Base-by-base conservation (phyloP, 176 grass and related monocot genomes). In the Ensete glaucum region DNA sequence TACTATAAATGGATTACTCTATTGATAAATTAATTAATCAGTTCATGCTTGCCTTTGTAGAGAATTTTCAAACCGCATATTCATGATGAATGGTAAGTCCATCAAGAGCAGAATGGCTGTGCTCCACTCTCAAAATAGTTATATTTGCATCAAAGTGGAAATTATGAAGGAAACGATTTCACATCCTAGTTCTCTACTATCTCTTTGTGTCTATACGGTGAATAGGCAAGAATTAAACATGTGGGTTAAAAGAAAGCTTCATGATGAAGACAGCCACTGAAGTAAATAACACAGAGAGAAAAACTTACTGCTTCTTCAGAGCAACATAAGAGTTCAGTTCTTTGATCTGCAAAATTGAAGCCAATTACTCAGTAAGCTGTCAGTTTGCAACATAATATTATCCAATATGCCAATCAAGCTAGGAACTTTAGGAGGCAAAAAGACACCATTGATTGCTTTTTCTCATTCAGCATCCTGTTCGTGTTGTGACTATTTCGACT, bases 251-350 rank as follows among this genome's bases (percentile, higher is more conserved):
- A 52, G 15, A 43, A 10, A 71, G 27, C 4, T 52, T 71, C 21
- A 50, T 11, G 9, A 43, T 43, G 34, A 43, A 43, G 5, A 27
- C 12, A 17, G 15, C 2, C 14, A 13, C 34, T 43, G 57, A 56
- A 56, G 24, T 14, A 16, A 9, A 54, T 16, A 56, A 27, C 27
- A 34, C 81, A 75, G 56, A 89, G 72, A 73, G 76, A 52, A 22
- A 72, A 51, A 93, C 94, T 91, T 74, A 98, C 94, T 93, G 90
- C 76, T 98, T 98, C 90, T 98, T 98, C 58, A 93, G 78, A 84
- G 94, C 94, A 81, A 98, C 94, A 54, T 84, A 98, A 29, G 94
- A 93, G 72, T 98, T 98, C 62, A 98, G 43, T 87, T 98, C 90
- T 86, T 98, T 98, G 81, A 98, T 93, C 94, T 98, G 86, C 73